Conservation (phyloP, 1,284 basidiomycete genomes). For the Ceratobasidium sp. region DNA sequence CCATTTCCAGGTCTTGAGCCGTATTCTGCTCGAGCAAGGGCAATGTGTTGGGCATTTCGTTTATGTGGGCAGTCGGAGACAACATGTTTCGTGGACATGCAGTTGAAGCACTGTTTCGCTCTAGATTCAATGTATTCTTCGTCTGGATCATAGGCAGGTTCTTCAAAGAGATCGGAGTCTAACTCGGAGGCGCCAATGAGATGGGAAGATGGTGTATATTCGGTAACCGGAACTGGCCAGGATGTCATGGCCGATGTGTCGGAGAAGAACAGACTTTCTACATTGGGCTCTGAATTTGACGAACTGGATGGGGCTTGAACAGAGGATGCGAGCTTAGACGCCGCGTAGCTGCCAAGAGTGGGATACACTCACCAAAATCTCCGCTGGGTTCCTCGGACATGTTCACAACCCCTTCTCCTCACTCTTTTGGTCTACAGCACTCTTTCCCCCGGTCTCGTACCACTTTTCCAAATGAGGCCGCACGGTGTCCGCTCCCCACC, state of each 20-base stretch:
- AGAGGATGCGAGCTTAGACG: no score
- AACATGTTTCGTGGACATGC: constrained; percentile 65
- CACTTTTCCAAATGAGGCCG: constrained; percentile 67
- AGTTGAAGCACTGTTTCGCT: constrained; percentile 68
- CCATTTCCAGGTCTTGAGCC: constrained; percentile 50
- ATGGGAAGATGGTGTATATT: constrained; percentile 18
- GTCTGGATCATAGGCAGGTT: constrained; percentile 29
- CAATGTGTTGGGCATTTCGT: constrained; percentile 62
- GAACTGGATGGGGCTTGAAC: no score
- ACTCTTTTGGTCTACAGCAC: constrained; percentile 42
- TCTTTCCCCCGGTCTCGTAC: constrained; percentile 52
- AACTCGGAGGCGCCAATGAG: constrained; percentile 7
- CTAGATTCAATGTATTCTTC: constrained; percentile 13
- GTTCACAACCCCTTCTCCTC: not conserved
- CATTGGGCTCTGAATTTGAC: not conserved
- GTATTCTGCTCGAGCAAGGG: constrained; percentile 70
- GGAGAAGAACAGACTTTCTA: constrained; percentile 12
- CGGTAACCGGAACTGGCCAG: not conserved
- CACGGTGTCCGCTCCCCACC: constrained; percentile 68
- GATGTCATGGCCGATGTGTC: constrained; percentile 24
- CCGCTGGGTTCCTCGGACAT: no score
- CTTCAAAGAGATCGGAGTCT: constrained; percentile 45
- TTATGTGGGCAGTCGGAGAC: constrained; percentile 64
- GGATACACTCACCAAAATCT: no score
- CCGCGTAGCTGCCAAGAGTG: no score